These are phyloP conservation scores for Cryptosporidium felis DNA, from an alignment of 169 alveolate genomes.

Conservation along the genomic window DNA sequence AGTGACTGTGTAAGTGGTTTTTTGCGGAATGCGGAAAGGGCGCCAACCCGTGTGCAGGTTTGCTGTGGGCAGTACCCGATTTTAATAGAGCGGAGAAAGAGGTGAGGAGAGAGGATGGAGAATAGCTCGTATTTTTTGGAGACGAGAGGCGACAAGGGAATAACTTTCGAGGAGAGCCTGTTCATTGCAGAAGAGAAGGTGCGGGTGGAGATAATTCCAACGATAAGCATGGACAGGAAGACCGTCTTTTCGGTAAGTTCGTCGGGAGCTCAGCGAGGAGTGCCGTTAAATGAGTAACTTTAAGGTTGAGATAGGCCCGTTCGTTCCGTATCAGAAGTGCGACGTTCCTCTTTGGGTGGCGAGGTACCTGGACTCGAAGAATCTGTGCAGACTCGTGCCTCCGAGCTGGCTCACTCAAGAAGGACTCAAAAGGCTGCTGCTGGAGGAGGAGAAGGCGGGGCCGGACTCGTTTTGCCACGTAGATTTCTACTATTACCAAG, in stretches of 20 bases:
- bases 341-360: constrained; percentile 62
- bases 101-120: too few relatives aligned
- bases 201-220: constrained; percentile 43
- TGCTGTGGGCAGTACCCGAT: too few relatives aligned
- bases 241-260: constrained; percentile 57
- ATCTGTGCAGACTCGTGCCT: constrained; percentile 38
- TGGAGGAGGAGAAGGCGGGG: constrained; percentile 49
- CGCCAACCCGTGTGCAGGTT: too few relatives aligned
- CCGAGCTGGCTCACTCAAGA: constrained; percentile 63
- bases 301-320: constrained; percentile 64
- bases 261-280: too few relatives aligned
- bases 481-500: constrained; percentile 22
- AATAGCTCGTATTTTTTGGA: too few relatives aligned
- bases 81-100: too few relatives aligned
- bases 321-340: constrained; percentile 50
- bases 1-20: too few relatives aligned
- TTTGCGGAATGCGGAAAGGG: too few relatives aligned
- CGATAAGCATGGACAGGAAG: constrained; percentile 30
- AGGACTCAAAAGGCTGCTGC: constrained; percentile 24
- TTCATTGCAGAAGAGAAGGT: constrained; percentile 54
- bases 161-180: constrained; percentile 45
- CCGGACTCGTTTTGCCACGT: neutral
- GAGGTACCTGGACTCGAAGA: constrained; percentile 34
- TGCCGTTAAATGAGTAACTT: neutral
- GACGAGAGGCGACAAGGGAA: neutral